Percentiles rank a stretch among this genome's conserved stretches.
Conservation (phyloP, 306 rosid genomes). For the Ziziphus jujuba region DNA sequence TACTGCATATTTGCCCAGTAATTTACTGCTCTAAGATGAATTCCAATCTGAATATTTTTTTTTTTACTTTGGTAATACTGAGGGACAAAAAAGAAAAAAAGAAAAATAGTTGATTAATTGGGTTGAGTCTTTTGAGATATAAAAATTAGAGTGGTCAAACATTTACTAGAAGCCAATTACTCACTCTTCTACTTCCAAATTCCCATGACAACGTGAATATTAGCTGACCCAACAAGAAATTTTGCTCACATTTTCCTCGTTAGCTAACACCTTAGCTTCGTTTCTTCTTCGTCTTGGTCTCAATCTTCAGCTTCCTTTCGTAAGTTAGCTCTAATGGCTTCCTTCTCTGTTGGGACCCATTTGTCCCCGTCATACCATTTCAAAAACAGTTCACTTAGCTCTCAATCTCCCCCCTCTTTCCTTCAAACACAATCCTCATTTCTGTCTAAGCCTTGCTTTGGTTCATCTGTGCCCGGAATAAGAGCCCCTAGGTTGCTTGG, state of each 20-base stretch:
- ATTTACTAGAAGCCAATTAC: no score
- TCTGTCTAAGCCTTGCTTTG: slow-evolving; percentile 36
- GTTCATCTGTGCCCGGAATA: slow-evolving; percentile 35
- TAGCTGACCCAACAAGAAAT: neutral
- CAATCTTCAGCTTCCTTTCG: neutral
- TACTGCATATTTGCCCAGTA: no score
- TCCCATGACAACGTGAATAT: neutral
- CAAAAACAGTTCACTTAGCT: slow-evolving; percentile 27
- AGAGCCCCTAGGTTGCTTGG: slow-evolving; percentile 46
- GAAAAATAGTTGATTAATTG: no score
- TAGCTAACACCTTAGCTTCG: neutral
- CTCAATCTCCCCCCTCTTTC: slow-evolving; percentile 21
- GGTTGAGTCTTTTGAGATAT: no score
- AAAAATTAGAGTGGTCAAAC: no score
- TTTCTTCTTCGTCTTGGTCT: neutral
- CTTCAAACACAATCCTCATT: slow-evolving; percentile 31
- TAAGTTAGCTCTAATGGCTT: slow-evolving; percentile 43
- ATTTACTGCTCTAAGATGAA: no score
- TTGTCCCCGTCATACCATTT: slow-evolving; percentile 35
- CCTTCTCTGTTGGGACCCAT: slow-evolving; percentile 56
- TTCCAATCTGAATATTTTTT: no score
- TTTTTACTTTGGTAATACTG: no score
- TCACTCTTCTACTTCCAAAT: no score
- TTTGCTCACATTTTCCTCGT: slow-evolving; percentile 2
- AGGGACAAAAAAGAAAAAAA: no score